These are phyloP conservation scores for Orobanche coerulescens DNA, from an alignment of 257 asterid genomes.

Conservation along the genomic window DNA sequence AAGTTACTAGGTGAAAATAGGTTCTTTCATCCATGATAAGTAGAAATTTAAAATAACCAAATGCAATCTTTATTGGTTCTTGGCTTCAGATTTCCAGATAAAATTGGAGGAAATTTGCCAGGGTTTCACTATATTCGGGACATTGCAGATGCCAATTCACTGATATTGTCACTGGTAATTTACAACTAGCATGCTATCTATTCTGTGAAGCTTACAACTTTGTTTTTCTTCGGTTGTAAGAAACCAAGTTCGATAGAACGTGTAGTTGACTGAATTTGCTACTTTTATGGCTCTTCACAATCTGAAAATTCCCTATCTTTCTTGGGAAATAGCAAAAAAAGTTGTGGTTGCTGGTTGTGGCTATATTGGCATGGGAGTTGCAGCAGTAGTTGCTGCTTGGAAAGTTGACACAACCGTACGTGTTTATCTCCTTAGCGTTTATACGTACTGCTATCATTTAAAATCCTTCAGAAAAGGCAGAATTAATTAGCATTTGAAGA, in stretches of 20 bases:
- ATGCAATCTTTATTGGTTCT: constrained; percentile 1
- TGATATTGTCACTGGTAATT: constrained; percentile 71
- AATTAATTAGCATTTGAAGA: not conserved
- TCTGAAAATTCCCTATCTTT: constrained; percentile 3
- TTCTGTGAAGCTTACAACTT: not conserved
- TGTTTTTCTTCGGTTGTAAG: not conserved
- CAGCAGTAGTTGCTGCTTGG: constrained; percentile 95
- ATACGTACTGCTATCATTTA: not conserved
- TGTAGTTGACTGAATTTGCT: not conserved
- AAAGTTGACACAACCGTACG: constrained; percentile 91
- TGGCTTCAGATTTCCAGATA: constrained; percentile 76
- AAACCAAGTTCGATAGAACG: not conserved
- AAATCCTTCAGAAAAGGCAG: not conserved
- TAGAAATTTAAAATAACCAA: not conserved
- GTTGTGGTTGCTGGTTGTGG: constrained; percentile 95
- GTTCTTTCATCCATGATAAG: not conserved
- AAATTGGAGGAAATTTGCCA: constrained; percentile 77
- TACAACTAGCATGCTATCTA: constrained; percentile 5
- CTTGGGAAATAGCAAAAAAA: constrained; percentile 73
- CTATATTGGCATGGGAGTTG: constrained; percentile 98
- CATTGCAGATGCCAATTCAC: constrained; percentile 89
- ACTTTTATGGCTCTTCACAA: not conserved
- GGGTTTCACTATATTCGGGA: constrained; percentile 95
- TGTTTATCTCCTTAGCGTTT: constrained; percentile 5
- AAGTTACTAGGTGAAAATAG: not conserved